Evolutionary conservation across 805 yeast species (phyloP).

Genomic region (Candida peoriensis): DNA sequence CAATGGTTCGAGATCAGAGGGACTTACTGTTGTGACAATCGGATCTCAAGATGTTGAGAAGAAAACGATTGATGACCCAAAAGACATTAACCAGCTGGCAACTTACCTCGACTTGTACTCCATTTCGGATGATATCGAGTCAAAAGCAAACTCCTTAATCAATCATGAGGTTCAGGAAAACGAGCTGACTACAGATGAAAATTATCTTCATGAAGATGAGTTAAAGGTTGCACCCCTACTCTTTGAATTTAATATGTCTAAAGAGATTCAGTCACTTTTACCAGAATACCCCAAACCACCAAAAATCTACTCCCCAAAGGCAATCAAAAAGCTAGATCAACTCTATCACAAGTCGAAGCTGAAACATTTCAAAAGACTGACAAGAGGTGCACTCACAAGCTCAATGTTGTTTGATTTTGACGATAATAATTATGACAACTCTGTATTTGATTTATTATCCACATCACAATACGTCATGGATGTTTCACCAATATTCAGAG

Average conservation of each 20-base stretch:
- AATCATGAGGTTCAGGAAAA: conserved; percentile 9
- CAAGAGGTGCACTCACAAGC: conserved; percentile 8
- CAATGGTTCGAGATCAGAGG: background rate
- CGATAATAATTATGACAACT: conserved; percentile 8
- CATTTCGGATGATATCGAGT: conserved; percentile 10
- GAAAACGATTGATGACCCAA: background rate
- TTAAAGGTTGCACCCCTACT: conserved; percentile 29
- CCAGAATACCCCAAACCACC: conserved; percentile 5
- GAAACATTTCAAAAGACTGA: conserved; percentile 9
- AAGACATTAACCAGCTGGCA: conserved; percentile 2
- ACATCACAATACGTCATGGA: conserved; percentile 10
- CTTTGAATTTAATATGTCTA: conserved; percentile 35
- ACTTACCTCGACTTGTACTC: conserved; percentile 10
- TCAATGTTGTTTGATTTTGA: conserved; percentile 5
- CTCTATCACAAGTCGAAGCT: conserved; percentile 12
- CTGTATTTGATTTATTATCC: conserved; percentile 13
- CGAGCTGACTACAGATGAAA: conserved; percentile 35
- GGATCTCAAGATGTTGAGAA: background rate
- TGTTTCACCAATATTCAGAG: conserved; percentile 21
- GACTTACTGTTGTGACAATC: background rate
- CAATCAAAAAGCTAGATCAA: conserved; percentile 11
- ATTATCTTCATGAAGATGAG: conserved; percentile 29
- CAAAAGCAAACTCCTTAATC: conserved; percentile 10
- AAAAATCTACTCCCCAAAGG: background rate
- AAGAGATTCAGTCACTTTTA: conserved; percentile 5